These are phyloP conservation scores for Eragrostis tef DNA, from an alignment of 202 grass and related monocot species.

Conservation along the genomic window DNA sequence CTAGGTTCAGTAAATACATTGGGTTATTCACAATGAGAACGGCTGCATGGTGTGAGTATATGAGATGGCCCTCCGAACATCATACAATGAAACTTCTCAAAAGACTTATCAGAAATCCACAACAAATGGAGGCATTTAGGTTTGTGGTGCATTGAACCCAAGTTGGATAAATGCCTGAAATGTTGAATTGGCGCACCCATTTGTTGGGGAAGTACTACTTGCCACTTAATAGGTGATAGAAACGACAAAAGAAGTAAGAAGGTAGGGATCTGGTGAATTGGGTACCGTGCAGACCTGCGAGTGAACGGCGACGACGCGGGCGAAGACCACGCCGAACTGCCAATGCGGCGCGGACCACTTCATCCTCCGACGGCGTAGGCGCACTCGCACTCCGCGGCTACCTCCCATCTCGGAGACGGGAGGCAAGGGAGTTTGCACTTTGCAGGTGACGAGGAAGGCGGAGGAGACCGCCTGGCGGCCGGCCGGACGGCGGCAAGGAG, in stretches of 20 bases:
- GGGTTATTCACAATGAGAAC: not conserved
- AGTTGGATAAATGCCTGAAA: not conserved
- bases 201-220: not conserved
- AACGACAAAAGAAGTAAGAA: not conserved
- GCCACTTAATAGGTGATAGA: not conserved
- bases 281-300: not conserved
- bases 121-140: not conserved
- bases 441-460: not conserved
- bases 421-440: not conserved
- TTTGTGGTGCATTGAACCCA: not conserved
- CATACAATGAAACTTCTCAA: not conserved
- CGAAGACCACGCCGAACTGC: not conserved
- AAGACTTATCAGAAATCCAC: not conserved
- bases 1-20: not conserved
- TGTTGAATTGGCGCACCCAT: not conserved
- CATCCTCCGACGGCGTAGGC: not conserved
- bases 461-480: not conserved
- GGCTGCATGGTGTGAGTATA: not conserved
- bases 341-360: not conserved
- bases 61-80: conserved; percentile 4
- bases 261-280: not conserved
- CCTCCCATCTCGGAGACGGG: not conserved
- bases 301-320: not conserved
- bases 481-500: too few species aligned
- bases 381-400: not conserved